Evolutionary conservation across 176 grass and related monocot genomes (phyloP).

Genomic region (Eragrostis curvula): DNA sequence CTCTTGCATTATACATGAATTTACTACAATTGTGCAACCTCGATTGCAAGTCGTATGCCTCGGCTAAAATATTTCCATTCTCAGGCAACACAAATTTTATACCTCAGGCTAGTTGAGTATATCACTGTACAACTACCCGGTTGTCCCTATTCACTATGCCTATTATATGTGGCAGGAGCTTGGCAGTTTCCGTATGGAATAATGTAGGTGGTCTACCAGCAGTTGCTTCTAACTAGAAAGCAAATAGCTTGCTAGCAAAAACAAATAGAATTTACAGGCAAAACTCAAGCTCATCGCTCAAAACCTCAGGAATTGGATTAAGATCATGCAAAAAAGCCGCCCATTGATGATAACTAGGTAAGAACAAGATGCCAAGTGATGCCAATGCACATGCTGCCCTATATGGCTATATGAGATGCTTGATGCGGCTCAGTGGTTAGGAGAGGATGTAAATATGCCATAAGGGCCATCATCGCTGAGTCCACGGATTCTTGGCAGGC

Average conservation of each 20-base stretch:
- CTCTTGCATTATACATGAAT: background rate
- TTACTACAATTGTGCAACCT: background rate
- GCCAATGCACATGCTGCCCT: constrained; percentile 16
- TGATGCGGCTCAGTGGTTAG: constrained; percentile 38
- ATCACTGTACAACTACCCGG: background rate
- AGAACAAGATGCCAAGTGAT: constrained; percentile 17
- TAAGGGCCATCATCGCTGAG: constrained; percentile 23
- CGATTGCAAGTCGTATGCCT: background rate
- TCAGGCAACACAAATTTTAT: constrained; percentile 4
- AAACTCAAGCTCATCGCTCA: background rate
- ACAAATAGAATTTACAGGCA: constrained; percentile 40
- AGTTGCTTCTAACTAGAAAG: constrained; percentile 4
- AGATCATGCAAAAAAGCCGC: background rate
- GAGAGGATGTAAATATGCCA: constrained; percentile 32
- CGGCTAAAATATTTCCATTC: background rate
- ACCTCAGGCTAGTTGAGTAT: constrained; percentile 1
- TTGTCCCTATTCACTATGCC: background rate
- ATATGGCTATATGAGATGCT: constrained; percentile 34
- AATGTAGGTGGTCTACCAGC: background rate
- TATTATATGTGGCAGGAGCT: background rate
- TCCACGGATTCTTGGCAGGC: constrained; percentile 58
- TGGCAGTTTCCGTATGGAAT: background rate
- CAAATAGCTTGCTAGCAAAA: background rate
- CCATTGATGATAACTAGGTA: constrained; percentile 22
- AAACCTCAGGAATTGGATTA: constrained; percentile 6